A percentile compares a stretch with the other conserved stretches of the same genome.
phyloP scores from a whole-genome alignment of 768 basidiomycete genomes.

The Boletus bicolor region DNA sequence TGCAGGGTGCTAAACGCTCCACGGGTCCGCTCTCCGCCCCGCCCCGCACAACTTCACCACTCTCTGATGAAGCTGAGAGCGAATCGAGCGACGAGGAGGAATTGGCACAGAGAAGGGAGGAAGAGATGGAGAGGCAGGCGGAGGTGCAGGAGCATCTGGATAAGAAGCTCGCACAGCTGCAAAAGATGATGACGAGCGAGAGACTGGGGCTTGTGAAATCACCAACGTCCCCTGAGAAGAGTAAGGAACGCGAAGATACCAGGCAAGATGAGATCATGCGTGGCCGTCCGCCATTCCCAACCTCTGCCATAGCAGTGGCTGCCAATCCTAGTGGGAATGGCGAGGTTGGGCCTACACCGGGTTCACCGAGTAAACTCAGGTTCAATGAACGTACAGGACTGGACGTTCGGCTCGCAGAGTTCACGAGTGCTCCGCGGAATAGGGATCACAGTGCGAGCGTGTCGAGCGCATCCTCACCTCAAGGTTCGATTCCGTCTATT shows the following conservation, averaged over 20 bases:
- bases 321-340: neutral
- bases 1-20: slow-evolving; percentile 46
- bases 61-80: slow-evolving; percentile 48
- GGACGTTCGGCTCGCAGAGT: slow-evolving; percentile 39
- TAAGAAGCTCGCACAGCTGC: slow-evolving; percentile 64
- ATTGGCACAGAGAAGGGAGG: slow-evolving; percentile 51
- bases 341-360: slow-evolving; percentile 10
- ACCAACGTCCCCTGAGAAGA: slow-evolving; percentile 34
- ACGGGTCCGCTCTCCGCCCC: slow-evolving; percentile 22
- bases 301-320: slow-evolving; percentile 8
- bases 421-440: slow-evolving; percentile 35
- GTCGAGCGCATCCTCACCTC: slow-evolving; percentile 71
- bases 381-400: slow-evolving; percentile 16
- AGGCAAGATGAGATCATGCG: slow-evolving; percentile 35
- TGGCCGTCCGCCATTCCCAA: slow-evolving; percentile 37
- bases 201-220: slow-evolving; percentile 62
- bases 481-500: slow-evolving; percentile 78
- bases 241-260: slow-evolving; percentile 28
- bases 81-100: slow-evolving; percentile 64
- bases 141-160: slow-evolving; percentile 69
- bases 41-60: slow-evolving; percentile 46
- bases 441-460: slow-evolving; percentile 66
- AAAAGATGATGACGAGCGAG: slow-evolving; percentile 72
- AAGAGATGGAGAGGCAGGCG: slow-evolving; percentile 62
- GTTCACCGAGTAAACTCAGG: slow-evolving; percentile 31